Conservation (phyloP, 768 basidiomycete species). For the Leccinellum rugosiceps region DNA sequence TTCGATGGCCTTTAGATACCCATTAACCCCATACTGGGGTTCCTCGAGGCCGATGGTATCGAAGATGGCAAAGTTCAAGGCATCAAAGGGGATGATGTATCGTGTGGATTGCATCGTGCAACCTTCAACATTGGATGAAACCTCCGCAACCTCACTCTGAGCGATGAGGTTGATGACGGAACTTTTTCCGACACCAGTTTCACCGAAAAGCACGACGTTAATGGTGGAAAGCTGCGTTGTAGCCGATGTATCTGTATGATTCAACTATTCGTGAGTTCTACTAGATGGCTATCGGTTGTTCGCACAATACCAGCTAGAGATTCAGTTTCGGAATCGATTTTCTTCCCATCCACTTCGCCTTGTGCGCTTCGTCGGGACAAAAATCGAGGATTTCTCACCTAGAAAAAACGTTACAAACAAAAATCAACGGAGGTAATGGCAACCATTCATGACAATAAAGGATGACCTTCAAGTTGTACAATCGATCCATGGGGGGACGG, state of each 20-base stretch:
- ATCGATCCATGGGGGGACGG: neutral
- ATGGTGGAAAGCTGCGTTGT: slow-evolving; percentile 2
- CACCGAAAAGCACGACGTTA: slow-evolving; percentile 43
- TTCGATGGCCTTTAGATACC: slow-evolving; percentile 27
- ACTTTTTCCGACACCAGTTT: slow-evolving; percentile 36
- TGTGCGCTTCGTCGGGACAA: neutral
- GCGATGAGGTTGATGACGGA: slow-evolving; percentile 33
- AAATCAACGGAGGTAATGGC: neutral
- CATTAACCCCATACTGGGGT: slow-evolving; percentile 26
- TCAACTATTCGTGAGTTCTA: slow-evolving; percentile 10
- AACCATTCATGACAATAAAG: neutral
- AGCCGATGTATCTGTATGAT: neutral
- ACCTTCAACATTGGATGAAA: slow-evolving; percentile 29
- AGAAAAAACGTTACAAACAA: neutral
- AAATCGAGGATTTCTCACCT: slow-evolving; percentile 4
- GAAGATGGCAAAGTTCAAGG: slow-evolving; percentile 22
- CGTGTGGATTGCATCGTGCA: slow-evolving; percentile 34
- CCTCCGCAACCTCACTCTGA: slow-evolving; percentile 16
- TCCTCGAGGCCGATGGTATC: slow-evolving; percentile 38
- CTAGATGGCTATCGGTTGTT: neutral
- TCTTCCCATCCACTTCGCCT: neutral
- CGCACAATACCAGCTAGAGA: slow-evolving; percentile 7
- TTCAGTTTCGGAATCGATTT: neutral
- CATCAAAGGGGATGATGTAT: slow-evolving; percentile 27
- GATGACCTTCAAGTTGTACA: slow-evolving; percentile 7